Percentiles rank a stretch among this genome's conserved stretches.
Conservation (phyloP, 2,329 filamentous ascomycete species). For the Calonectria pteridis region DNA sequence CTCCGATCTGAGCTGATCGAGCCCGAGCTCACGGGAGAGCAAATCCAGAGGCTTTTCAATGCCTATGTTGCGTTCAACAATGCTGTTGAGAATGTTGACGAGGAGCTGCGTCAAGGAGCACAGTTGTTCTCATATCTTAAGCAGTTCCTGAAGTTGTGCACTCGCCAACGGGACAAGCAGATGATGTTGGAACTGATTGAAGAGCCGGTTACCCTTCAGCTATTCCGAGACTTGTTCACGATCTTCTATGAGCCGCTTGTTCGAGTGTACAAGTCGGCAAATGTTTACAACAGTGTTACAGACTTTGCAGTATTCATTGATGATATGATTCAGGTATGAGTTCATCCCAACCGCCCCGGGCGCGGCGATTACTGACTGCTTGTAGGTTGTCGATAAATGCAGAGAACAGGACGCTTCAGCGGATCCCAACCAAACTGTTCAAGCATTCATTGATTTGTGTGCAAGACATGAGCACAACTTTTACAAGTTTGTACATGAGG, state of each 20-base stretch:
- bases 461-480: constrained; percentile 95
- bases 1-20: constrained; percentile 82
- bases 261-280: constrained; percentile 97
- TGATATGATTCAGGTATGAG: constrained; percentile 83
- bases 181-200: constrained; percentile 98
- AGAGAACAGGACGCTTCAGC: constrained; percentile 85
- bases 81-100: constrained; percentile 90
- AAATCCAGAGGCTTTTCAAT: constrained; percentile 90
- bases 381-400: constrained; percentile 73
- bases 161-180: constrained; percentile 90
- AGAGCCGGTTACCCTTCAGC: constrained; percentile 95
- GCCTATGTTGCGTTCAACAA: constrained; percentile 97
- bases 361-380: constrained; percentile 27
- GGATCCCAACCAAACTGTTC: constrained; percentile 97
- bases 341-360: neutral
- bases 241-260: constrained; percentile 99
- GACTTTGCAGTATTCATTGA: constrained; percentile 95
- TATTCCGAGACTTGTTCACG: constrained; percentile 95
- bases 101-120: constrained; percentile 88
- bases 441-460: constrained; percentile 97
- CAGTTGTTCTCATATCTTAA: constrained; percentile 96
- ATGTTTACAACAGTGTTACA: constrained; percentile 96
- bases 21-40: constrained; percentile 77
- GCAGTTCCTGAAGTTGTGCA: constrained; percentile 92
- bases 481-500: constrained; percentile 99